Conservation (phyloP, 352 stramenopile genomes). For the Phytopythium kandeliae region DNA sequence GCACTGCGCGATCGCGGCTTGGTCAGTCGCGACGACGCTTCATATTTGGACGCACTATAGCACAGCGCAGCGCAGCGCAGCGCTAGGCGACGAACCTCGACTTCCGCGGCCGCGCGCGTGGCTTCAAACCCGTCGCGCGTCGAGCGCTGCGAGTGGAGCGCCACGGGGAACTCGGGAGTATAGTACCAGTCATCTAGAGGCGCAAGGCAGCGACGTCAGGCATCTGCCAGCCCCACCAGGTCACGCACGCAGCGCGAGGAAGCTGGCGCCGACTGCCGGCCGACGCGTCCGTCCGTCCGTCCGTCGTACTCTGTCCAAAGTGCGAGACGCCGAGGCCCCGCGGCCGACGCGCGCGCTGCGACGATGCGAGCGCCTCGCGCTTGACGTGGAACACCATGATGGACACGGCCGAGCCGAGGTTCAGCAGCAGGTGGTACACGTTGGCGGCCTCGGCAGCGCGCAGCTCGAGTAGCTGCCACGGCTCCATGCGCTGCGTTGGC, state of each 20-base stretch:
- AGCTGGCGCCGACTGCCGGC: no score
- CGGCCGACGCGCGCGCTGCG: background rate
- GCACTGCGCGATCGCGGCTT: constrained; percentile 22
- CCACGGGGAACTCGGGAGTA: constrained; percentile 31
- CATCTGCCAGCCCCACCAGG: no score
- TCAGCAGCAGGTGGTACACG: constrained; percentile 44
- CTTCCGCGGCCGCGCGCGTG: background rate
- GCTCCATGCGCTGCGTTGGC: constrained; percentile 21
- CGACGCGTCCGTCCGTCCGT: no score
- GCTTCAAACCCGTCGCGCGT: background rate
- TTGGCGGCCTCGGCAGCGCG: background rate
- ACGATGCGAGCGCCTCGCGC: constrained; percentile 1
- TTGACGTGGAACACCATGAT: constrained; percentile 25
- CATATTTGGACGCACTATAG: no score
- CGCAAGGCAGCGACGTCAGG: background rate
- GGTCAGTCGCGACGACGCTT: no score
- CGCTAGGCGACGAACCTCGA: background rate
- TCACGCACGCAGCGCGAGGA: no score
- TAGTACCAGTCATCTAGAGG: constrained; percentile 32
- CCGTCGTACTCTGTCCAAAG: constrained; percentile 26
- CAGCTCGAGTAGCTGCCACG: constrained; percentile 47
- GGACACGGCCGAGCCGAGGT: constrained; percentile 30
- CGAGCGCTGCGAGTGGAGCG: constrained; percentile 11
- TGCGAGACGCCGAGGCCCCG: constrained; percentile 13
- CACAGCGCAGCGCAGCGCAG: background rate